Conservation (phyloP, 2,329 filamentous ascomycete species). For the Saccharata proteae region DNA sequence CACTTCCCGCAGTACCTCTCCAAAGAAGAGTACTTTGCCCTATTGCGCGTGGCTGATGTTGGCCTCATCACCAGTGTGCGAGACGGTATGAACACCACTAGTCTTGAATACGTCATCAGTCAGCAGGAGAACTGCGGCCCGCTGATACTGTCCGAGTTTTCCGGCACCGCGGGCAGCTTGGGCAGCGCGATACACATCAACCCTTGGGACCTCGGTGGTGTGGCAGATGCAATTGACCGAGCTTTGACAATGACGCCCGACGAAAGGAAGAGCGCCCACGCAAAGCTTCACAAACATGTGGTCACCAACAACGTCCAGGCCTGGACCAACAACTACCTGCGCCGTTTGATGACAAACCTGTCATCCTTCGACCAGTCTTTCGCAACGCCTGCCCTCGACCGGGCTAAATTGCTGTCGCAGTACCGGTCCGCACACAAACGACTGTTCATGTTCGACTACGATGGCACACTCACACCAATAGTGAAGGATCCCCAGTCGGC, state of each 20-base stretch:
- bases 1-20: constrained; percentile 90
- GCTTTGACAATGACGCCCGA: constrained; percentile 65
- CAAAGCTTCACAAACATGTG: constrained; percentile 69
- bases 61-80: constrained; percentile 90
- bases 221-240: constrained; percentile 70
- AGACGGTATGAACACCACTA: constrained; percentile 97
- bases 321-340: constrained; percentile 73
- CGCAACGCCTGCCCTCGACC: constrained; percentile 73
- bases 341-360: constrained; percentile 67
- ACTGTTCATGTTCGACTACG: constrained; percentile 98
- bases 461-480: constrained; percentile 88
- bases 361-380: constrained; percentile 62
- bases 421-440: constrained; percentile 68
- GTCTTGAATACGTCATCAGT: constrained; percentile 85
- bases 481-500: constrained; percentile 84
- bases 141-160: constrained; percentile 91
- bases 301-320: constrained; percentile 73
- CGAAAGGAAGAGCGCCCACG: constrained; percentile 56
- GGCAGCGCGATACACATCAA: constrained; percentile 89
- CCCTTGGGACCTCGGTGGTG: constrained; percentile 80
- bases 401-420: constrained; percentile 54
- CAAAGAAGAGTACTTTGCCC: constrained; percentile 83
- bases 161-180: constrained; percentile 78
- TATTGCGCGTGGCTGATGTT: constrained; percentile 82
- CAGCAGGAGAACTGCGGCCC: constrained; percentile 80